phyloP scores from a whole-genome alignment of 306 rosid species.

The Vigna hirtella region DNA sequence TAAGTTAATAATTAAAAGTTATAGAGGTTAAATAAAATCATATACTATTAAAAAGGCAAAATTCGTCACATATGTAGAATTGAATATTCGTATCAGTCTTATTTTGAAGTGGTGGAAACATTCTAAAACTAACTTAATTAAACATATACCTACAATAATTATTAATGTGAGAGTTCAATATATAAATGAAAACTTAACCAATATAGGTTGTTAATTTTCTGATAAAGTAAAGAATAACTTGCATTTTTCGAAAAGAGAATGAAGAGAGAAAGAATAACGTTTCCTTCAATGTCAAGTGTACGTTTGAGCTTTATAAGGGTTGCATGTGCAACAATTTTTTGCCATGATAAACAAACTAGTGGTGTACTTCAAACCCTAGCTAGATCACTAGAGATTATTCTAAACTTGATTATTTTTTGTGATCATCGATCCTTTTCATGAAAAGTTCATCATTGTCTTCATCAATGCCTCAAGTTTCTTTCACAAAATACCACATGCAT shows the following conservation, averaged over 20 bases:
- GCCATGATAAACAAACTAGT: slow-evolving; percentile 40
- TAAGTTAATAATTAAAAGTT: too few species aligned
- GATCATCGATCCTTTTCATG: slow-evolving; percentile 33
- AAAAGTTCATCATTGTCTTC: slow-evolving; percentile 54
- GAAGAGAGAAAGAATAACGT: slow-evolving; percentile 13
- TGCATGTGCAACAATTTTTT: slow-evolving; percentile 49
- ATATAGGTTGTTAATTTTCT: not conserved
- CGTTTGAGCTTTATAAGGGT: slow-evolving; percentile 45
- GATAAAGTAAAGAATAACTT: not conserved
- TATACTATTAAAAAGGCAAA: too few species aligned
- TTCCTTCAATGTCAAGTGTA: slow-evolving; percentile 46
- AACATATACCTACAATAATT: not conserved
- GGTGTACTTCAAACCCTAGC: slow-evolving; percentile 43
- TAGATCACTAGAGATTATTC: slow-evolving; percentile 40
- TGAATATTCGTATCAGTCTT: too few species aligned
- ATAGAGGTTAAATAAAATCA: too few species aligned
- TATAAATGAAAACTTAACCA: not conserved
- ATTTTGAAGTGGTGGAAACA: too few species aligned
- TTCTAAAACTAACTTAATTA: too few species aligned
- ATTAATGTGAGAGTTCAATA: not conserved
- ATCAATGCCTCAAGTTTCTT: slow-evolving; percentile 39
- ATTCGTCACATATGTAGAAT: too few species aligned
- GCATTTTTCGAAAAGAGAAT: slow-evolving; percentile 24
- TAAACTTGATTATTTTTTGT: slow-evolving; percentile 50
- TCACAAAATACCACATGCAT: slow-evolving; percentile 41